Percentiles rank a stretch among this genome's conserved stretches.
These are phyloP conservation scores for Ascochyta clinopodiicola DNA, from an alignment of 2,329 filamentous ascomycete species.

Conservation along the genomic window DNA sequence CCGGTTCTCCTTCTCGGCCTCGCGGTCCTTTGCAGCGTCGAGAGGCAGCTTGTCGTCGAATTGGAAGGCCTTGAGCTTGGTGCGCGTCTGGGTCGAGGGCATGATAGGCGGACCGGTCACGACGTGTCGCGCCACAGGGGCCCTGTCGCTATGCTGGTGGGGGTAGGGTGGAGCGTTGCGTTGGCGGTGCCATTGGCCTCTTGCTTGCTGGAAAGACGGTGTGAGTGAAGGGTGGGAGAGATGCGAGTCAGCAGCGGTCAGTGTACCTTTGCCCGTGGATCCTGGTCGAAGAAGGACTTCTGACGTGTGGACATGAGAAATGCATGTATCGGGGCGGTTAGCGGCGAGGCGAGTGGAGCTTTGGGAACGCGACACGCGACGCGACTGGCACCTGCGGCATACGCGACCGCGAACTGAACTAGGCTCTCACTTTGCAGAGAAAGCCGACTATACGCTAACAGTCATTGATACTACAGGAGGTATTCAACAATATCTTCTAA, in stretches of 20 bases:
- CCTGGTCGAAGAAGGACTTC: constrained; percentile 60
- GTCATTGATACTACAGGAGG: too few species aligned
- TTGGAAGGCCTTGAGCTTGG: constrained; percentile 63
- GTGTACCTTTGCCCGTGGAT: constrained; percentile 51
- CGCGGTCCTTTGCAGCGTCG: constrained; percentile 25
- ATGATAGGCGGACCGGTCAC: constrained; percentile 51
- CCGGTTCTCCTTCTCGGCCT: constrained; percentile 55
- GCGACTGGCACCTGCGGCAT: constrained; percentile 10
- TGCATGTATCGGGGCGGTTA: constrained; percentile 9
- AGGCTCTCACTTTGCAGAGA: too few species aligned
- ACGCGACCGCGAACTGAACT: not conserved
- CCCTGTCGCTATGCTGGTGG: constrained; percentile 34
- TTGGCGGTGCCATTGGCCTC: constrained; percentile 47
- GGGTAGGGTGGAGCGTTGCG: constrained; percentile 36
- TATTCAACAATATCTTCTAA: too few species aligned
- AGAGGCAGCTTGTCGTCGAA: constrained; percentile 52
- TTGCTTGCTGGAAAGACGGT: constrained; percentile 27
- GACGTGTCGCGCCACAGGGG: constrained; percentile 41
- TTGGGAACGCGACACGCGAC: constrained; percentile 8
- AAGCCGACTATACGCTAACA: too few species aligned
- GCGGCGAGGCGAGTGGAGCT: constrained; percentile 17
- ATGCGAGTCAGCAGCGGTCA: constrained; percentile 6
- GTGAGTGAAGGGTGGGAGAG: constrained; percentile 8
- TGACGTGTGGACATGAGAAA: constrained; percentile 55
- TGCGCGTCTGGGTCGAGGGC: constrained; percentile 60